Percentiles rank a stretch among this genome's conserved stretches.
Conservation (phyloP, 73 alveolate genomes). For the Paramecium caudatum region DNA sequence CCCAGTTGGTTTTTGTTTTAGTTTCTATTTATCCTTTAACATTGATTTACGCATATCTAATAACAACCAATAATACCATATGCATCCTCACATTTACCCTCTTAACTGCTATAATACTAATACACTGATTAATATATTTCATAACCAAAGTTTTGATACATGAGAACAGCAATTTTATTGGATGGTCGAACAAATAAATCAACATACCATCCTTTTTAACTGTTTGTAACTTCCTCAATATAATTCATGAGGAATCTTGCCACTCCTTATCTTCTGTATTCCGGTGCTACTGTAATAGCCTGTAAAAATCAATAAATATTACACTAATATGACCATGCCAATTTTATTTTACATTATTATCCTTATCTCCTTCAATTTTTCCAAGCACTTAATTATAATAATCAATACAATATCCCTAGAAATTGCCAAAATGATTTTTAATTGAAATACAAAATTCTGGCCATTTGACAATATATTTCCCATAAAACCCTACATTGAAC, state of each 20-base stretch:
- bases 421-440: conserved; percentile 89
- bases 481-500: conserved; percentile 94
- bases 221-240: conserved; percentile 95
- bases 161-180: conserved; percentile 94
- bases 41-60: conserved; percentile 98
- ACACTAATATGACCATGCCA: conserved; percentile 99
- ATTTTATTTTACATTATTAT: conserved; percentile 87
- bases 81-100: conserved; percentile 96
- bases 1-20: conserved; percentile 87
- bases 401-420: conserved; percentile 90
- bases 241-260: conserved; percentile 97
- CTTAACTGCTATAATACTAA: conserved; percentile 92
- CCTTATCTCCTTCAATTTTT: conserved; percentile 97
- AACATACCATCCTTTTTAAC: conserved; percentile 95
- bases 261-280: conserved; percentile 97
- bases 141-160: conserved; percentile 97
- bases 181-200: conserved; percentile 97
- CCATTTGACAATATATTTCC: conserved; percentile 95
- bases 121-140: conserved; percentile 89
- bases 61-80: conserved; percentile 31
- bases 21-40: conserved; percentile 92
- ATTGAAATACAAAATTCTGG: conserved; percentile 95
- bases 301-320: background rate
- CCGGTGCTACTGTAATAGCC: conserved; percentile 99
- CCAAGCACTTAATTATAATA: conserved; percentile 84